phyloP scores from a whole-genome alignment of 371 early-diverging fungal genomes.

The Mortierella sp. region DNA sequence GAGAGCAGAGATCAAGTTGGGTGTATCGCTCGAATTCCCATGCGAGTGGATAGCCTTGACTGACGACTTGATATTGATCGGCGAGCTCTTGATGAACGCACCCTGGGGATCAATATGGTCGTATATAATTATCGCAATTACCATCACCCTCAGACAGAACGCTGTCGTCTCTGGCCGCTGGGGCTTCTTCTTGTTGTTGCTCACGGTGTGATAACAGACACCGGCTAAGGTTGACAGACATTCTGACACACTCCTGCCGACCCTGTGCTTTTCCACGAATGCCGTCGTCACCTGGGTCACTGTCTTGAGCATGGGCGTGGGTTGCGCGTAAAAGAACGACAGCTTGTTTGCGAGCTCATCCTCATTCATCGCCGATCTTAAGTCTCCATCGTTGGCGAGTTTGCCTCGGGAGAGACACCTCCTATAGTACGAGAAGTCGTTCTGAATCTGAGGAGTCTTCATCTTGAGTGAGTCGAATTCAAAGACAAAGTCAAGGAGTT shows the following conservation, averaged over 20 bases:
- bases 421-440: slow-evolving; percentile 97
- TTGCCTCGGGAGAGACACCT: slow-evolving; percentile 85
- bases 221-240: slow-evolving; percentile 75
- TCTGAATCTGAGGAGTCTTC: slow-evolving; percentile 91
- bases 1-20: slow-evolving; percentile 78
- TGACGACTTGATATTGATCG: slow-evolving; percentile 80
- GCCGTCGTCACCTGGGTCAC: slow-evolving; percentile 81
- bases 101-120: slow-evolving; percentile 90
- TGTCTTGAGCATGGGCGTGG: slow-evolving; percentile 91
- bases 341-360: slow-evolving; percentile 93
- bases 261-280: slow-evolving; percentile 60
- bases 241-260: slow-evolving; percentile 69
- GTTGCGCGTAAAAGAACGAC: slow-evolving; percentile 94
- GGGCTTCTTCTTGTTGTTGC: slow-evolving; percentile 56
- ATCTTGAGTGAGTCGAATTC: slow-evolving; percentile 95
- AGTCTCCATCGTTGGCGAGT: slow-evolving; percentile 65
- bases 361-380: slow-evolving; percentile 74
- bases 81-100: slow-evolving; percentile 78
- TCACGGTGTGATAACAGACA: slow-evolving; percentile 75
- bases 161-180: slow-evolving; percentile 62
- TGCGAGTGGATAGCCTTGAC: slow-evolving; percentile 78
- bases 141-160: slow-evolving; percentile 87
- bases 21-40: slow-evolving; percentile 60
- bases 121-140: slow-evolving; percentile 87
- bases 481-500: slow-evolving; percentile 86